Evolutionary conservation across 179 eudicot genomes (phyloP), one percentile per base, ranked within the genome.

Genomic region (Amaranthus tricolor): DNA sequence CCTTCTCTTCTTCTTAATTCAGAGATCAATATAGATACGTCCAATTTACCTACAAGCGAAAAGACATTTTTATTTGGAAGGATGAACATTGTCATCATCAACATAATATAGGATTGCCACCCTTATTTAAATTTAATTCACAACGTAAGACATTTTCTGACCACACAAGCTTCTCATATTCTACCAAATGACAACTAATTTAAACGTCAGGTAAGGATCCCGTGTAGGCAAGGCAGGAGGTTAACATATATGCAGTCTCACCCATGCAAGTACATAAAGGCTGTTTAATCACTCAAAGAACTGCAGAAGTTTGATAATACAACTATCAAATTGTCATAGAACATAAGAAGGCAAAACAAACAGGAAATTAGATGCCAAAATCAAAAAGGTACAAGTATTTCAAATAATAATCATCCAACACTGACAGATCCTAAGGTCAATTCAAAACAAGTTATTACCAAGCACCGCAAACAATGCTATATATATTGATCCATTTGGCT

Each of bases 1-100:
- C 98, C 98, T 94, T 93, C 84, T 88, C 88, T 85, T 88, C 97
- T 77, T 89, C 97, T 84, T 91, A 89, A 84, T 83, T 92, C 94
- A 90, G 98, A 89, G 90, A 89, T 92, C 98, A 89, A 85, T 84
- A 87, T 87, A 90, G 98, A 82, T 79, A 90, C 90, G 89, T 89
- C 97, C 90, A 87, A 79, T 89, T 87, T 87, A 90, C 97, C 98
- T 94, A 94, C 98, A 94, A 94, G 88, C 79, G 84, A 92, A 92
- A 92, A 94, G 90, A 89, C 77, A 83, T 80, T 81, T 89, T 94
- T 85, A 90, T 88, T 87, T 83, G 87, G 97, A 82, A 88, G 78
- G 86, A 85, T 83, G 92, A 89, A 88, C 85, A 89, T 62, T 75
- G 86, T 80, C 84, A 86, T 85, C 87, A 86, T 82, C 79, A 86